Conservation (phyloP, 805 yeast genomes). For the Ogataea chonburiensis region DNA sequence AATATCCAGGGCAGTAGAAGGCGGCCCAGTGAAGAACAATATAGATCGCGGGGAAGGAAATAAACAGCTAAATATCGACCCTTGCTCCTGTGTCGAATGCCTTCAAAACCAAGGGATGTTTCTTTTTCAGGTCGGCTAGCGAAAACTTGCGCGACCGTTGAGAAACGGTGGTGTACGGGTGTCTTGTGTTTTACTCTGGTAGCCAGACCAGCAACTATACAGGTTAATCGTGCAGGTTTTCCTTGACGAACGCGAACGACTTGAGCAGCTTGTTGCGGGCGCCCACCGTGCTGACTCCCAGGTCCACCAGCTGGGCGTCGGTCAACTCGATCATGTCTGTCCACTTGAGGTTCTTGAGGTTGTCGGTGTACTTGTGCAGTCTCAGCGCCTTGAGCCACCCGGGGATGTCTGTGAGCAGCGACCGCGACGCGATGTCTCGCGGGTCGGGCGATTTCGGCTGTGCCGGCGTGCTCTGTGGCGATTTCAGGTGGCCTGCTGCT, state of each 20-base stretch:
- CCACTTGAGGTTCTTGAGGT: conserved; percentile 76
- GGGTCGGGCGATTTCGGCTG: conserved; percentile 44
- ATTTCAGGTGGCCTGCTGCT: conserved; percentile 9
- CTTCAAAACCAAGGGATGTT: neutral
- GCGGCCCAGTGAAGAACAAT: too few relatives aligned
- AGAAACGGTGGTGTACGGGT: conserved; percentile 7
- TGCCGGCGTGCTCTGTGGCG: conserved; percentile 10
- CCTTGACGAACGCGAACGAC: conserved; percentile 82
- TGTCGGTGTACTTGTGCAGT: conserved; percentile 90
- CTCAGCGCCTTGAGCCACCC: conserved; percentile 89
- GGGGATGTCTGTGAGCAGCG: conserved; percentile 73
- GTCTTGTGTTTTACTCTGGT: conserved; percentile 8
- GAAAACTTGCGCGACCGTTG: conserved; percentile 2
- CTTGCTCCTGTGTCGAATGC: conserved; percentile 1
- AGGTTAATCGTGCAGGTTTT: conserved; percentile 34
- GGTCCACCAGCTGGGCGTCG: conserved; percentile 66
- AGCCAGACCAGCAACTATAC: conserved; percentile 13
- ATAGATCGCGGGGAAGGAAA: neutral
- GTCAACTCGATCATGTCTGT: conserved; percentile 65
- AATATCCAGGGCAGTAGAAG: too few relatives aligned
- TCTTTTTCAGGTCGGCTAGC: conserved; percentile 1
- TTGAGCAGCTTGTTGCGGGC: conserved; percentile 92
- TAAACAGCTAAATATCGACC: neutral
- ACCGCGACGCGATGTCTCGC: conserved; percentile 49
- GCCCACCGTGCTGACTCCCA: conserved; percentile 92